Evolutionary conservation across 441 rosid species (phyloP).

Genomic region (Hura crepitans): DNA sequence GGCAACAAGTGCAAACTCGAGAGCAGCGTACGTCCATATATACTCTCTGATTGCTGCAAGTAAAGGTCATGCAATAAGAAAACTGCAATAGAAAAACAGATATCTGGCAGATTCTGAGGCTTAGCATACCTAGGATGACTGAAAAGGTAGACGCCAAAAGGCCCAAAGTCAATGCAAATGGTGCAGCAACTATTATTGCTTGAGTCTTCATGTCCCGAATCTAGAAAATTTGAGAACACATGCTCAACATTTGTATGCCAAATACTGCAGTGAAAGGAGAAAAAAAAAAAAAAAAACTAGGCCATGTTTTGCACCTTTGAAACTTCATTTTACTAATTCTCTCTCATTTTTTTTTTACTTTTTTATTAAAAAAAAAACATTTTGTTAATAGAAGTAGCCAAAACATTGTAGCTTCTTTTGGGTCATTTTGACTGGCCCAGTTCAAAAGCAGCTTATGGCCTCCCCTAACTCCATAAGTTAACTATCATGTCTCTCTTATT

Average conservation of each 20-base stretch:
- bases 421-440: too few relatives aligned
- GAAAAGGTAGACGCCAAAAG: constrained; percentile 78
- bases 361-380: too few relatives aligned
- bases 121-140: constrained; percentile 51
- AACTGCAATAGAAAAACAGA: background rate
- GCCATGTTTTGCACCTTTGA: background rate
- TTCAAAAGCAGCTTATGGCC: too few relatives aligned
- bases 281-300: background rate
- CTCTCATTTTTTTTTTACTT: too few relatives aligned
- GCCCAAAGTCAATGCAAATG: constrained; percentile 72
- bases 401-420: too few relatives aligned
- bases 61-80: constrained; percentile 14
- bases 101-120: constrained; percentile 4
- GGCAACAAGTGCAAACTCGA: constrained; percentile 84
- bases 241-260: constrained; percentile 10
- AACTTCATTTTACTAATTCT: too few relatives aligned
- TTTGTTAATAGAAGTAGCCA: too few relatives aligned
- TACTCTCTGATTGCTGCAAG: constrained; percentile 85
- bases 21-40: constrained; percentile 94
- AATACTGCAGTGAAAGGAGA: background rate
- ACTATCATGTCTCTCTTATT: too few relatives aligned
- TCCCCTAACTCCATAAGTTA: too few relatives aligned
- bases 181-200: constrained; percentile 75
- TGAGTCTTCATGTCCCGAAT: constrained; percentile 52
- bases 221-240: constrained; percentile 37